These are phyloP conservation scores for Nigrospora osmanthi DNA, from an alignment of 2,329 filamentous ascomycete genomes.

Conservation along the genomic window DNA sequence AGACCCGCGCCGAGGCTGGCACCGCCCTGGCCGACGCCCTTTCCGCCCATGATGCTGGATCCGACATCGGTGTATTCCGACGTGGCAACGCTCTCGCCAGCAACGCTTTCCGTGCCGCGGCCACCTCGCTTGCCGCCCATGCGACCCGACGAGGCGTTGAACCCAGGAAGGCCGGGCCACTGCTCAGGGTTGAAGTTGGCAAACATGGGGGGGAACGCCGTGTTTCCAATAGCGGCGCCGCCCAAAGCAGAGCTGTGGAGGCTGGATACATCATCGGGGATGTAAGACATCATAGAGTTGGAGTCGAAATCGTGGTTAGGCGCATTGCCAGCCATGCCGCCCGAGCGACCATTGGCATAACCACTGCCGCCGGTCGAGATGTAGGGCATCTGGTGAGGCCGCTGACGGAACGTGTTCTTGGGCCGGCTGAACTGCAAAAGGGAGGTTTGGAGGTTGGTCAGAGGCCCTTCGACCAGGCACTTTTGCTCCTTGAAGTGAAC, in stretches of 20 bases:
- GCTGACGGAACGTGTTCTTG: conserved; percentile 86
- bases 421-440: conserved; percentile 91
- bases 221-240: conserved; percentile 65
- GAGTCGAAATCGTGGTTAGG: conserved; percentile 58
- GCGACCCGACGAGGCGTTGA: conserved; percentile 47
- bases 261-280: conserved; percentile 93
- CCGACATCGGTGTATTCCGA: conserved; percentile 84
- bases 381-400: conserved; percentile 68
- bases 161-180: conserved; percentile 78
- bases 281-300: conserved; percentile 88
- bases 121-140: conserved; percentile 58
- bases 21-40: conserved; percentile 73
- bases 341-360: conserved; percentile 21
- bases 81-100: conserved; percentile 86
- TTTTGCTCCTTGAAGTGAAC: conserved; percentile 96
- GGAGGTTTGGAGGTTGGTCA: conserved; percentile 93
- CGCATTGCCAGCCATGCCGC: conserved; percentile 32
- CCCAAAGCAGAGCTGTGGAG: conserved; percentile 89
- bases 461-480: conserved; percentile 88
- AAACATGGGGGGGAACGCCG: conserved; percentile 91
- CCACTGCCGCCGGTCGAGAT: conserved; percentile 33
- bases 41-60: conserved; percentile 67
- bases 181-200: conserved; percentile 79
- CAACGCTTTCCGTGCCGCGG: conserved; percentile 67
- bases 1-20: conserved; percentile 80